Conservation (phyloP, 306 rosid species). For the Cicer pinnatifidum region DNA sequence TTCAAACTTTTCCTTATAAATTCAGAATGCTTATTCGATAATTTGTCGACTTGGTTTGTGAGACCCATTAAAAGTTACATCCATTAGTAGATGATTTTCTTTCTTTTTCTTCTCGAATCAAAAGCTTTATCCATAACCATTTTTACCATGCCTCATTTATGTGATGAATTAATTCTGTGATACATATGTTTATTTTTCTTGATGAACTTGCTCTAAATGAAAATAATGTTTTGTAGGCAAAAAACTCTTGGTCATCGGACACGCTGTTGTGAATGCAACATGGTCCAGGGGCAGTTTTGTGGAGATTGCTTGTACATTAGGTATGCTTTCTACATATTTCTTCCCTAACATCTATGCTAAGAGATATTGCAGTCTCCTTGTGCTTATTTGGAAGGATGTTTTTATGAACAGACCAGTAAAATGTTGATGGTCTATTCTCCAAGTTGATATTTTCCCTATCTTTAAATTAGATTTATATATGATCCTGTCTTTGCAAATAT, state of each 20-base stretch:
- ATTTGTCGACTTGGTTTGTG: not conserved
- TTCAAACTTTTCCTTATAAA: not conserved
- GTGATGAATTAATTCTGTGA: not conserved
- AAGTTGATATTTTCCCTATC: not conserved
- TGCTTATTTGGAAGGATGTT: constrained; percentile 28
- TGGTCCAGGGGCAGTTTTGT: constrained; percentile 90
- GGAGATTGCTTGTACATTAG: constrained; percentile 98
- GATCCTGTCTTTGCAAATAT: constrained; percentile 14
- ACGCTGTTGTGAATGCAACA: constrained; percentile 67
- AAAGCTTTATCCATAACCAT: not conserved
- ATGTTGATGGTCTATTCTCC: constrained; percentile 2
- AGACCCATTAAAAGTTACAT: not conserved
- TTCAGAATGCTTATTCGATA: not conserved
- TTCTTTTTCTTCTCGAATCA: constrained; percentile 7
- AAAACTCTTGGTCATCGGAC: constrained; percentile 88
- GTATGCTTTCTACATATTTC: constrained; percentile 51
- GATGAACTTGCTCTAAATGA: constrained; percentile 39
- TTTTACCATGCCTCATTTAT: constrained; percentile 16
- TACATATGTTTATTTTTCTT: constrained; percentile 26
- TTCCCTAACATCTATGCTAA: constrained; percentile 20
- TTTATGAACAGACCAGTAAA: constrained; percentile 9
- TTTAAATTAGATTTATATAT: not conserved
- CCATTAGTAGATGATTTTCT: not conserved
- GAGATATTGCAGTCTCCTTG: constrained; percentile 21
- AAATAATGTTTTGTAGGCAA: constrained; percentile 68